Evolutionary conservation across 768 basidiomycete species (phyloP).

Genomic region (Holtermannia corniformis): DNA sequence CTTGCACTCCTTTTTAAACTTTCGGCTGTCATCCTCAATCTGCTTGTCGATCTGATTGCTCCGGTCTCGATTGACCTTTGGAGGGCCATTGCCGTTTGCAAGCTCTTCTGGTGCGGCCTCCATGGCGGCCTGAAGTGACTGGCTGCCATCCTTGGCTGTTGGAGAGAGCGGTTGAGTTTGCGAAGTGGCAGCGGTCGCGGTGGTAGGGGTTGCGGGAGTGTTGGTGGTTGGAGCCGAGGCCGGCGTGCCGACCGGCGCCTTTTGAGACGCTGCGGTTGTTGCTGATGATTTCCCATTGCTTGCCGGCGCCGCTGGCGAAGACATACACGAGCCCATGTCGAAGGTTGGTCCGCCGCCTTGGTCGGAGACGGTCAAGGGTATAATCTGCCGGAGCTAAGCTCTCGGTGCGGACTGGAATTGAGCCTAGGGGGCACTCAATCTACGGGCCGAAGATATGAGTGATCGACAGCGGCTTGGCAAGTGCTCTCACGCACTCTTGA

Average conservation of each 20-base stretch:
- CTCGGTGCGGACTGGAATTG: too few relatives aligned
- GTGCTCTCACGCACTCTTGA: too few relatives aligned
- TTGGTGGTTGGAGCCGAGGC: neutral
- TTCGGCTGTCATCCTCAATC: conserved; percentile 75
- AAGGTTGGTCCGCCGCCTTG: conserved; percentile 1
- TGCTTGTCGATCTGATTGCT: conserved; percentile 59
- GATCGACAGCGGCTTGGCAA: too few relatives aligned
- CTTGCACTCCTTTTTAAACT: conserved; percentile 80
- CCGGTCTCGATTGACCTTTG: conserved; percentile 29
- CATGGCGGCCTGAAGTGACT: neutral
- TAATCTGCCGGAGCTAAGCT: too few relatives aligned
- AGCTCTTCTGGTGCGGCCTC: conserved; percentile 11
- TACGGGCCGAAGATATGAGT: too few relatives aligned
- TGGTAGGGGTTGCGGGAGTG: neutral
- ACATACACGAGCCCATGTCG: conserved; percentile 37
- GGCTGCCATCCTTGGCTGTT: neutral
- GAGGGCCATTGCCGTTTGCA: conserved; percentile 23
- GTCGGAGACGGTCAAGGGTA: neutral
- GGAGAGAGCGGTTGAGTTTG: conserved; percentile 1
- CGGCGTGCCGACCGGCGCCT: neutral
- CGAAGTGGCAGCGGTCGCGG: conserved; percentile 8
- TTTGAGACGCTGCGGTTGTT: neutral
- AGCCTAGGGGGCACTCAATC: too few relatives aligned
- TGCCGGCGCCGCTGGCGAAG: conserved; percentile 20
- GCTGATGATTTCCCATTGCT: neutral